Evolutionary conservation across 805 yeast species (phyloP).

Genomic region (Candida golubevii): DNA sequence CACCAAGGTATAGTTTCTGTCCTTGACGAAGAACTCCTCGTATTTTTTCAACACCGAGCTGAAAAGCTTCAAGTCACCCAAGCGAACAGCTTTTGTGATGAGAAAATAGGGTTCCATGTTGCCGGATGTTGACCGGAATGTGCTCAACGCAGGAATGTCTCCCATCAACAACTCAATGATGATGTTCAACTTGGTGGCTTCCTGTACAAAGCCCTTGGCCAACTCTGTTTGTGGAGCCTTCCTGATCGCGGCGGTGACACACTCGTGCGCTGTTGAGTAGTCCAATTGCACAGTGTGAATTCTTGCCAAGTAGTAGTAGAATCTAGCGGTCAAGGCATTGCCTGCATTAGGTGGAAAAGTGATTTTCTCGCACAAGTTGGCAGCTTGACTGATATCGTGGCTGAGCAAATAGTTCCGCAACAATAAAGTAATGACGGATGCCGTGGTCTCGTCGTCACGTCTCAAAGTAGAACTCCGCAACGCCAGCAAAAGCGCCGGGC

Average conservation of each 20-base stretch:
- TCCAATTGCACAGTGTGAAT: slow-evolving; percentile 89
- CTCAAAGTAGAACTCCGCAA: slow-evolving; percentile 86
- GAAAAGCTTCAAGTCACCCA: slow-evolving; percentile 84
- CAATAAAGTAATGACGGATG: slow-evolving; percentile 78
- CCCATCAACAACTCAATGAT: slow-evolving; percentile 92
- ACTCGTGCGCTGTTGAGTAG: slow-evolving; percentile 86
- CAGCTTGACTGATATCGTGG: slow-evolving; percentile 83
- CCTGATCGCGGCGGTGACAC: slow-evolving; percentile 89
- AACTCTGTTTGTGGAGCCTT: slow-evolving; percentile 89
- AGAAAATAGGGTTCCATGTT: slow-evolving; percentile 73
- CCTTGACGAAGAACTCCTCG: slow-evolving; percentile 59
- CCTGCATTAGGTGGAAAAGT: slow-evolving; percentile 84
- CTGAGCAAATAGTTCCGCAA: slow-evolving; percentile 73
- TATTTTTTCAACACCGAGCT: slow-evolving; percentile 63
- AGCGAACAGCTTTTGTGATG: slow-evolving; percentile 85
- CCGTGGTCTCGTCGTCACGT: slow-evolving; percentile 89
- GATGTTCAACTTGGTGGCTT: slow-evolving; percentile 82
- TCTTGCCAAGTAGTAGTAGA: slow-evolving; percentile 85
- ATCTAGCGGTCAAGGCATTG: slow-evolving; percentile 86
- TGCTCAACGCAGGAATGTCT: slow-evolving; percentile 86
- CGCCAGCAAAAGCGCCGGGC: slow-evolving; percentile 67
- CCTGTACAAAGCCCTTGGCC: slow-evolving; percentile 83
- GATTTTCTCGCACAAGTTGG: slow-evolving; percentile 82
- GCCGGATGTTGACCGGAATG: slow-evolving; percentile 57
- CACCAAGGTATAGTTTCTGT: slow-evolving; percentile 79